phyloP scores from a whole-genome alignment of 495 filamentous ascomycete species.

The Xylaria scruposa region DNA sequence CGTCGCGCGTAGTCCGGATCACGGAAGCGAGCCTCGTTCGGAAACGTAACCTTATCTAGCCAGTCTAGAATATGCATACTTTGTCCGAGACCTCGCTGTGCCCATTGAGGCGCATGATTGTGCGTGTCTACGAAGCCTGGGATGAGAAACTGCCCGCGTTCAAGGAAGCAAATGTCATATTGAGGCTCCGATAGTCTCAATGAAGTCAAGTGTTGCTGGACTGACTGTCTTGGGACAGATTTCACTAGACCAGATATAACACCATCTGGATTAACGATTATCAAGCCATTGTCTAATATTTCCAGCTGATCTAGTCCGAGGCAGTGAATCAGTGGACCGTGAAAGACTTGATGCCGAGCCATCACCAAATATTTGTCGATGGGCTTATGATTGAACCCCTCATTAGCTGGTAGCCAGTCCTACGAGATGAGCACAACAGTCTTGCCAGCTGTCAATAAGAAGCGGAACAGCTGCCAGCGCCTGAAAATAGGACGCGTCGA shows the following conservation, averaged over 20 bases:
- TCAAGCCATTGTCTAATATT: slow-evolving; percentile 54
- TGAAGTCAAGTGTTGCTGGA: slow-evolving; percentile 29
- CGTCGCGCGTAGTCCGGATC: slow-evolving; percentile 59
- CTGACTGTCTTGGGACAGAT: slow-evolving; percentile 22
- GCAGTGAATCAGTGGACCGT: slow-evolving; percentile 63
- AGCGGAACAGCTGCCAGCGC: not conserved
- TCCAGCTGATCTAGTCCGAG: slow-evolving; percentile 47
- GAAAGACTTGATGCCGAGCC: slow-evolving; percentile 47
- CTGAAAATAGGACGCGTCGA: not conserved
- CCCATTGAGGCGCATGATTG: slow-evolving; percentile 70
- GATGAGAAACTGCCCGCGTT: slow-evolving; percentile 60
- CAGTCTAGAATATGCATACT: slow-evolving; percentile 66
- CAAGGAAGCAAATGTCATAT: slow-evolving; percentile 46
- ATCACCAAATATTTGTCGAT: slow-evolving; percentile 15
- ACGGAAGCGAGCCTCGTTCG: slow-evolving; percentile 63
- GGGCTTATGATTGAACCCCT: not conserved
- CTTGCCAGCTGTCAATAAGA: slow-evolving; percentile 7
- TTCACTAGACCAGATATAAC: slow-evolving; percentile 47
- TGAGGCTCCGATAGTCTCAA: slow-evolving; percentile 11
- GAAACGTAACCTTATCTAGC: slow-evolving; percentile 67
- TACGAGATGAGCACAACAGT: not conserved
- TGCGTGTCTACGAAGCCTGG: slow-evolving; percentile 71
- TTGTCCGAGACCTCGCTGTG: slow-evolving; percentile 64
- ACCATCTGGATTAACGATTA: slow-evolving; percentile 51
- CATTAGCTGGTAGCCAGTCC: not conserved